Conservation (phyloP, 169 alveolate species). For the Perkinsus olseni region DNA sequence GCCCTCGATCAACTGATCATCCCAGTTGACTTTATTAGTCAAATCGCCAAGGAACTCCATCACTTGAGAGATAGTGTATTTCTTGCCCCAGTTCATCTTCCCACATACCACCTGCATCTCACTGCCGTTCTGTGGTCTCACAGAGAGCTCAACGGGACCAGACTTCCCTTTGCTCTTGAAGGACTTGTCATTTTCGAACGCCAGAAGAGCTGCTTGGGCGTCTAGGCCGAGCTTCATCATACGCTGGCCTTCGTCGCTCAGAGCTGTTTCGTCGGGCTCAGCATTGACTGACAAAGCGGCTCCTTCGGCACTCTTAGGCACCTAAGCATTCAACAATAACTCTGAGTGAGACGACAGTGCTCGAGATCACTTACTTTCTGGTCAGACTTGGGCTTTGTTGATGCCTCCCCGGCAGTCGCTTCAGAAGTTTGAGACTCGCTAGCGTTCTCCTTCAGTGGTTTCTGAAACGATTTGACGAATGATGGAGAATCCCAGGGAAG, state of each 20-base stretch:
- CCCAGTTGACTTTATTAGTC: not conserved
- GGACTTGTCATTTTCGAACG: not conserved
- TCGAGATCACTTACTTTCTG: not conserved
- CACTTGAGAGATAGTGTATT: not conserved
- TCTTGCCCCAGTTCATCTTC: not conserved
- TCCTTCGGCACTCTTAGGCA: not conserved
- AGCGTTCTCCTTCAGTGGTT: too few relatives aligned
- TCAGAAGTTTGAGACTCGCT: too few relatives aligned
- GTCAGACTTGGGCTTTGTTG: not conserved
- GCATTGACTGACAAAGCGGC: not conserved
- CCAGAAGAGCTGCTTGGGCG: not conserved
- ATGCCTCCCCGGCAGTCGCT: too few relatives aligned
- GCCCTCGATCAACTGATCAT: not conserved
- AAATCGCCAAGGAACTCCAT: not conserved
- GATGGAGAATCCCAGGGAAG: too few relatives aligned
- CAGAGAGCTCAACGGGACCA: not conserved
- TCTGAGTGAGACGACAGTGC: not conserved
- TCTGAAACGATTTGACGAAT: too few relatives aligned
- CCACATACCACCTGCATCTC: not conserved
- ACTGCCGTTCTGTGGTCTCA: not conserved
- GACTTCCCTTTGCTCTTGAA: not conserved
- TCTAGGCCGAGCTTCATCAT: not conserved
- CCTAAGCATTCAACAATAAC: too few relatives aligned
- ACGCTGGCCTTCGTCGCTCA: not conserved
- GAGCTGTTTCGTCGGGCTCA: not conserved